Base-by-base conservation (phyloP, 2,329 filamentous ascomycete genomes). In the Diaporthe helianthi region DNA sequence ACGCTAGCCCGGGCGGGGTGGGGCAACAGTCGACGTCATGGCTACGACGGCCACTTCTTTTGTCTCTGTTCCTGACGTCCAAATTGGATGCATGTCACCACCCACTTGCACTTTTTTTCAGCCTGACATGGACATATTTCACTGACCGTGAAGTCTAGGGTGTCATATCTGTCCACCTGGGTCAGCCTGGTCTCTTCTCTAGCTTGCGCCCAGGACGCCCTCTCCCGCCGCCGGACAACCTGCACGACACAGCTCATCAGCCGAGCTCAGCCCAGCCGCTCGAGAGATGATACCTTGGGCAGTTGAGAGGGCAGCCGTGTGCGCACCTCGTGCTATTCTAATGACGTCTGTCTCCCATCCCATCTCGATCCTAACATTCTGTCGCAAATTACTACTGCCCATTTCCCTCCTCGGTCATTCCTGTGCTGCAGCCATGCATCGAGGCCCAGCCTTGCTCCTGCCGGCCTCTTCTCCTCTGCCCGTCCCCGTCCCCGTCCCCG, bases 151-250 rank as follows among this genome's bases (percentile, higher is more conserved):
- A 46, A 46, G 53, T 38, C 53, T 19, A 55, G 13, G n/a, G 53
- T 55, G 53, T 55, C 53, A 55, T 55, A n/a, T 55, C n/a, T 60
- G 6, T 60, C 38, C 44, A 31, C 24, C 36, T 60, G 54, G 54
- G 5, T 44, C 15, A 5, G 6, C n/a, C 26, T 53, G 17, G 15
- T 10, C 33, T 33, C 13, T 17, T 38, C 36, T n/a, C 36, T 38
- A 38, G 36, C 36, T 4, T 13, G 24, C 47, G 10, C 24, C 54
- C 15, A 22, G 53, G 5, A 55, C 9, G 38, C 38, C 17, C 38
- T 60, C 38, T 15, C n/a, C 55, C 55, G 55, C 54, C 36, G 24
- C 17, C 4, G 17, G 36, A 13, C 19, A n/a, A 38, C n/a, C n/a
- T 15, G n/a, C 15, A 44, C 53, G 12, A 19, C 22, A 13, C 53